Evolutionary conservation across 2,329 filamentous ascomycete species (phyloP).

Genomic region (Ophiocordyceps camponoti-rufipedis): DNA sequence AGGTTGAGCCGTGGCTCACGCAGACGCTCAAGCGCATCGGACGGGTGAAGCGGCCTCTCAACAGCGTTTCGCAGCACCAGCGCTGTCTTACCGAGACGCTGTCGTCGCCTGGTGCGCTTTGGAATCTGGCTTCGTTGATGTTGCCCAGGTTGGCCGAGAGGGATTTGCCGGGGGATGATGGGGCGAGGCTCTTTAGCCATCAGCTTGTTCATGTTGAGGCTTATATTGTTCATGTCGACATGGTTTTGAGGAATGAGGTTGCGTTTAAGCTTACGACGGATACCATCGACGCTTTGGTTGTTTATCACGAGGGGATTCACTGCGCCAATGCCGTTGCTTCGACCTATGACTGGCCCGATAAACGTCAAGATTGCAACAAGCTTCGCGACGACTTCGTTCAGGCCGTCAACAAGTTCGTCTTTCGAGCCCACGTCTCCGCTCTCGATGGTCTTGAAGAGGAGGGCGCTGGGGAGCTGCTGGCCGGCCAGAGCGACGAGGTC

Average conservation of each 20-base stretch:
- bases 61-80: conserved; percentile 90
- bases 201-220: conserved; percentile 87
- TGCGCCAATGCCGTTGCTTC: conserved; percentile 76
- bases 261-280: conserved; percentile 94
- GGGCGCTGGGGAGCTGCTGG: conserved; percentile 80
- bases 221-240: conserved; percentile 97
- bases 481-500: conserved; percentile 83
- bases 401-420: conserved; percentile 94
- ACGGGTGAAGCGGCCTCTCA: conserved; percentile 87
- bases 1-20: conserved; percentile 92
- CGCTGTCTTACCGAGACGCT: conserved; percentile 89
- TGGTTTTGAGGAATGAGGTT: conserved; percentile 94
- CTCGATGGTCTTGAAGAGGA: conserved; percentile 95
- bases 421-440: conserved; percentile 70
- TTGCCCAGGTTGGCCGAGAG: conserved; percentile 74
- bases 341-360: conserved; percentile 91
- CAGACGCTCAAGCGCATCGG: conserved; percentile 94
- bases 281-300: conserved; percentile 80
- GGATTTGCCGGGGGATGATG: conserved; percentile 49
- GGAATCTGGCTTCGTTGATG: conserved; percentile 87
- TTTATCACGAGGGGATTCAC: conserved; percentile 93
- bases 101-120: conserved; percentile 78
- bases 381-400: conserved; percentile 93
- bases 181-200: conserved; percentile 79
- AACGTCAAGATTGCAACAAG: conserved; percentile 92